Evolutionary conservation across 2,329 filamentous ascomycete genomes (phyloP).

Genomic region (Trichoderma cornu-damae): DNA sequence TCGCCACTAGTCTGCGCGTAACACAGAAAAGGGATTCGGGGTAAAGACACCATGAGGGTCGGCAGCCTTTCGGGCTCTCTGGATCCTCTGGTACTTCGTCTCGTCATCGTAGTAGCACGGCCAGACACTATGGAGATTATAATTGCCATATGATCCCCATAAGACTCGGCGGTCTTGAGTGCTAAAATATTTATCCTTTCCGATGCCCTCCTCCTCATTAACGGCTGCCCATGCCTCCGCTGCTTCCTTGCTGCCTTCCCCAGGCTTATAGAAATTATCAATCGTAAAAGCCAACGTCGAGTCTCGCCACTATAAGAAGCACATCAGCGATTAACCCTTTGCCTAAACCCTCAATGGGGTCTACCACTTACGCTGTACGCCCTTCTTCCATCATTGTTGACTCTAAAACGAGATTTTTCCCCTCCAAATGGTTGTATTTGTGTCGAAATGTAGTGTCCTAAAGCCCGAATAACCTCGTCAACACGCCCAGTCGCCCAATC

Average conservation of each 20-base stretch:
- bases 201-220: constrained; percentile 35
- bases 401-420: constrained; percentile 37
- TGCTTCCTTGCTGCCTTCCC: constrained; percentile 25
- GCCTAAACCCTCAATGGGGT: constrained; percentile 31
- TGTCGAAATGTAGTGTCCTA: constrained; percentile 37
- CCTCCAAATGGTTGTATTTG: constrained; percentile 45
- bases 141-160: constrained; percentile 39
- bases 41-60: constrained; percentile 37
- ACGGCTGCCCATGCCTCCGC: constrained; percentile 40
- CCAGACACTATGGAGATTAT: constrained; percentile 34
- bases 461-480: constrained; percentile 33
- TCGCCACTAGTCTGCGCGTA: background rate
- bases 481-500: constrained; percentile 35
- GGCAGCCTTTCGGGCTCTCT: constrained; percentile 26
- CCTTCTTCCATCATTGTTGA: constrained; percentile 42
- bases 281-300: constrained; percentile 22
- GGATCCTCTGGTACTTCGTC: constrained; percentile 33
- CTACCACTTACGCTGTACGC: constrained; percentile 46
- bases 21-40: constrained; percentile 31
- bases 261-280: constrained; percentile 41
- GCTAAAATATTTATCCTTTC: constrained; percentile 28
- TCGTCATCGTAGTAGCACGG: constrained; percentile 33
- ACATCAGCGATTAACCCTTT: background rate
- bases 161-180: constrained; percentile 36
- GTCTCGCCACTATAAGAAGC: constrained; percentile 3